Evolutionary conservation across 1,139 yeast genomes (phyloP).

Genomic region (Geotrichum restrictum): DNA sequence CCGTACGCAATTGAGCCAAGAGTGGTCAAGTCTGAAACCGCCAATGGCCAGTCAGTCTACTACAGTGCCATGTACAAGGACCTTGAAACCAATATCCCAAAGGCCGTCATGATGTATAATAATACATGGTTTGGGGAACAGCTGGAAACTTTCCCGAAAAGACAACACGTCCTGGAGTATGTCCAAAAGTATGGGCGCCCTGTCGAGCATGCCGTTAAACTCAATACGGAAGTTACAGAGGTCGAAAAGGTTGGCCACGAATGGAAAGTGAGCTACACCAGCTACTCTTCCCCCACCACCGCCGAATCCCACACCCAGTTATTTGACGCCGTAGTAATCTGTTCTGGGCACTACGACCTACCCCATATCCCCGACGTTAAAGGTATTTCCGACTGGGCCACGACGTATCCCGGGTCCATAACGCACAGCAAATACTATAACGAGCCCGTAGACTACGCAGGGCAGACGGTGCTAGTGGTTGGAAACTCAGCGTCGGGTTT

Average conservation of each 20-base stretch:
- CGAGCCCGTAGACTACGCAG: constrained; percentile 43
- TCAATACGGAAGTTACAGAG: constrained; percentile 42
- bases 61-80: constrained; percentile 48
- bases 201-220: constrained; percentile 38
- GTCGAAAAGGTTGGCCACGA: constrained; percentile 35
- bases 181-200: constrained; percentile 45
- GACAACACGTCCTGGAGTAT: constrained; percentile 48
- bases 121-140: constrained; percentile 46
- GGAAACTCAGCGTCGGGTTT: constrained; percentile 64
- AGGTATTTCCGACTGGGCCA: constrained; percentile 52
- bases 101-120: constrained; percentile 54
- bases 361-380: constrained; percentile 54
- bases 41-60: constrained; percentile 29
- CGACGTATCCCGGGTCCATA: constrained; percentile 45
- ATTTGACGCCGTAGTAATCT: constrained; percentile 55
- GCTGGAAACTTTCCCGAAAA: constrained; percentile 49
- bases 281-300: constrained; percentile 6
- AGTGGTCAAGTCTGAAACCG: constrained; percentile 4
- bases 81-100: constrained; percentile 62
- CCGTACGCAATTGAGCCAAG: constrained; percentile 28
- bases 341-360: constrained; percentile 55
- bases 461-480: constrained; percentile 49
- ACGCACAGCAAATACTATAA: constrained; percentile 60
- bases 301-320: constrained; percentile 28
- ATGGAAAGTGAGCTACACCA: constrained; percentile 45